Conservation (phyloP, 2,329 filamentous ascomycete species). For the Fusarium praegraminearum region DNA sequence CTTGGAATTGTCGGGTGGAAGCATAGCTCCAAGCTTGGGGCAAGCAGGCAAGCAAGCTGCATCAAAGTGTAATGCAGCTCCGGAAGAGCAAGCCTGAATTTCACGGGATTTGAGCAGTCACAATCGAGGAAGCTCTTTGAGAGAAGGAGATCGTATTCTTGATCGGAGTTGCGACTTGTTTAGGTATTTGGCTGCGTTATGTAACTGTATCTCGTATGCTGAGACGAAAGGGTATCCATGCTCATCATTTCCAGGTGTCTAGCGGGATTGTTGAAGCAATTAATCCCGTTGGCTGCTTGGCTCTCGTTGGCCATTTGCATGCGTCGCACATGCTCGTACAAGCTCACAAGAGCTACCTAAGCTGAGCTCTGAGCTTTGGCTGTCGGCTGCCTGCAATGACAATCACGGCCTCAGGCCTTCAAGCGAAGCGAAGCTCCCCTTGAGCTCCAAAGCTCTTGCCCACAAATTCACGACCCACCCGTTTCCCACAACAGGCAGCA, state of each 20-base stretch:
- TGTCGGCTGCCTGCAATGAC: background rate
- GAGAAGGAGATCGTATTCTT: background rate
- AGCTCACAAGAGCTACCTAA: background rate
- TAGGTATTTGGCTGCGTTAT: background rate
- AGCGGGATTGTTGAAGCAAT: background rate
- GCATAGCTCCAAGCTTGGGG: background rate
- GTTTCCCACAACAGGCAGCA: slow-evolving; percentile 27
- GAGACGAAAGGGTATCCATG: background rate
- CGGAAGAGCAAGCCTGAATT: background rate
- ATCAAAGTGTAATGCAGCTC: background rate
- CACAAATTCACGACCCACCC: slow-evolving; percentile 8
- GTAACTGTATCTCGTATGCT: background rate
- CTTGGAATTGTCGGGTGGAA: background rate
- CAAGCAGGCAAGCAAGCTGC: slow-evolving; percentile 1
- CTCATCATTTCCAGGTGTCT: background rate
- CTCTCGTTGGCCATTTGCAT: background rate
- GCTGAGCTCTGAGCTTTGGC: background rate
- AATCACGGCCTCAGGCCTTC: background rate
- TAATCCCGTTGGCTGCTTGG: background rate
- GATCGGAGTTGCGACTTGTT: background rate
- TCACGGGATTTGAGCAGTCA: background rate
- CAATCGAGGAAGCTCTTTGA: background rate
- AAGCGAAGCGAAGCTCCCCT: background rate
- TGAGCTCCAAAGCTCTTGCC: background rate
- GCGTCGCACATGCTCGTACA: background rate